Conservation (phyloP, 2,329 filamentous ascomycete genomes). For the Xenoacremonium recifei region DNA sequence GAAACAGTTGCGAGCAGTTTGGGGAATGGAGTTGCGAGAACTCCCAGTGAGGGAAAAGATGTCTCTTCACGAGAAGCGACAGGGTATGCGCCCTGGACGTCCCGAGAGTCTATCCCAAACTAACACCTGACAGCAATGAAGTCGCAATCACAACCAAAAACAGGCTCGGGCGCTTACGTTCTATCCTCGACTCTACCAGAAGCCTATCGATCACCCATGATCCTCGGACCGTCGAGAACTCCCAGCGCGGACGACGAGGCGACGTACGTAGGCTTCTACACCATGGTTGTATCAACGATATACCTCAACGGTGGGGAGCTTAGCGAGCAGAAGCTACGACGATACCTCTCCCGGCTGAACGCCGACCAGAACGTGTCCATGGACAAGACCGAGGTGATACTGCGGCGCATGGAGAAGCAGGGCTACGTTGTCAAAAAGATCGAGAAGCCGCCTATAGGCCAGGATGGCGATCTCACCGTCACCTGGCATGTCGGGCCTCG, state of each 20-base stretch:
- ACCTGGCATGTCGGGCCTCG: constrained; percentile 85
- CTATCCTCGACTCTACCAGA: constrained; percentile 71
- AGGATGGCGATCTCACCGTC: constrained; percentile 70
- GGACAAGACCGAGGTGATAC: constrained; percentile 71
- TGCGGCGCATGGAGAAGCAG: constrained; percentile 75
- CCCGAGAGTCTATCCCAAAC: not conserved
- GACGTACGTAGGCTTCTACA: constrained; percentile 80
- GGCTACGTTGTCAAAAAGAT: constrained; percentile 77
- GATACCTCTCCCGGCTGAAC: constrained; percentile 73
- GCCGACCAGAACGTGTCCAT: constrained; percentile 71
- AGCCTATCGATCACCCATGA: constrained; percentile 62
- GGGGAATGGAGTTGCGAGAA: constrained; percentile 92
- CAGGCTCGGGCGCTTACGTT: constrained; percentile 70
- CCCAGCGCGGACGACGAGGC: constrained; percentile 68
- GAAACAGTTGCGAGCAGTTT: constrained; percentile 63
- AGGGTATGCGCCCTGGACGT: constrained; percentile 53
- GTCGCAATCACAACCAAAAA: constrained; percentile 50
- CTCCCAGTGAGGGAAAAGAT: constrained; percentile 79
- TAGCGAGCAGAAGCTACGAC: constrained; percentile 73
- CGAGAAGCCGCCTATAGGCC: constrained; percentile 53
- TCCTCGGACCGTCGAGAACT: constrained; percentile 66
- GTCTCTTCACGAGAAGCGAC: constrained; percentile 73
- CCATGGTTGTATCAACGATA: constrained; percentile 75
- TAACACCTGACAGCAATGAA: constrained; percentile 32
- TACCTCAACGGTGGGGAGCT: constrained; percentile 71